These are phyloP conservation scores for Penicillium desertorum DNA, from an alignment of 495 filamentous ascomycete genomes.

Conservation along the genomic window DNA sequence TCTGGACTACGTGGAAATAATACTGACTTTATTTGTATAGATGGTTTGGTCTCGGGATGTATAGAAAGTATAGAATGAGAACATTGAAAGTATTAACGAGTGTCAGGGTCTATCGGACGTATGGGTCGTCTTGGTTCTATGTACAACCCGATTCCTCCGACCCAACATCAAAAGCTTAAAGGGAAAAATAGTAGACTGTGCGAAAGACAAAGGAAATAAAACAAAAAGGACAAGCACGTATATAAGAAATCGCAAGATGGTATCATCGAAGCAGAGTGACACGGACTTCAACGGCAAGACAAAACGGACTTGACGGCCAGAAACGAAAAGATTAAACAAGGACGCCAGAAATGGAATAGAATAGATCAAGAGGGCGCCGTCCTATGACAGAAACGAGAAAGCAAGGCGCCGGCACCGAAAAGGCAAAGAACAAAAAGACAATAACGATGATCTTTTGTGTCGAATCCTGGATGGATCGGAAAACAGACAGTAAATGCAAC, in stretches of 20 bases:
- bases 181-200: conserved; percentile 2
- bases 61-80: neutral
- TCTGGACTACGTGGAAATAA: conserved; percentile 9
- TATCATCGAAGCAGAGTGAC: conserved; percentile 45
- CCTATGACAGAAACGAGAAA: conserved; percentile 27
- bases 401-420: conserved; percentile 29
- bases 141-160: conserved; percentile 19
- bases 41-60: conserved; percentile 1
- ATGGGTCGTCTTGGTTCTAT: conserved; percentile 22
- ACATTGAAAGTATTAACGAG: conserved; percentile 13
- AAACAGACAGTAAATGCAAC: conserved; percentile 20
- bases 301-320: conserved; percentile 17
- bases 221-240: conserved; percentile 1
- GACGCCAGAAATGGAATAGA: conserved; percentile 28
- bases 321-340: conserved; percentile 22
- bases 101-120: conserved; percentile 12
- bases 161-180: conserved; percentile 12
- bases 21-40: neutral
- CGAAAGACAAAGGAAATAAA: conserved; percentile 11
- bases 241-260: conserved; percentile 41
- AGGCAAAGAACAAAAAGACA: conserved; percentile 11
- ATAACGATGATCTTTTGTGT: conserved; percentile 26
- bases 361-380: conserved; percentile 29
- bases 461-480: conserved; percentile 18
- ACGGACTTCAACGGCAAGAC: conserved; percentile 27